Base-by-base conservation (phyloP, 768 basidiomycete species). In the Mycena galopus region DNA sequence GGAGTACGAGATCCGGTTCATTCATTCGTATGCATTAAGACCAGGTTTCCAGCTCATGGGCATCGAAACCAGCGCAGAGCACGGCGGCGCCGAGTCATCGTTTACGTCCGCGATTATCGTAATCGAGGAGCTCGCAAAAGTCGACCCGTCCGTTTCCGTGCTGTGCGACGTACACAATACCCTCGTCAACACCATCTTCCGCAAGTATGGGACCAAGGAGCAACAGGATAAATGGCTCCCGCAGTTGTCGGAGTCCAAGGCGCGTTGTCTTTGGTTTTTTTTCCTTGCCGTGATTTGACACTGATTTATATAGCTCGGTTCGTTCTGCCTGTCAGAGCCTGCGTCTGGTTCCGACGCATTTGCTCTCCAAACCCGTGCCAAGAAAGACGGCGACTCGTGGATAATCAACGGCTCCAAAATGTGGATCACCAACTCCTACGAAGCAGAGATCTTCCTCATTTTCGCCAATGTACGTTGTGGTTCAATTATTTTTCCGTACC, bases 161-260 rank as follows among this genome's bases (percentile, higher is more conserved):
- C 84, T 97, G 81, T 97, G 95, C 75, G 98, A 99, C 79, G 98
- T 99, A 5, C 98, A 99, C 87, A 99, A 99, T 81, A 99, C 98
- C 16, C 91, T 99, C 44, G 95, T 98, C 74, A 97, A 98, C 84
- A 98, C 97, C 39, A 92, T 99, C 75, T 82, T 99, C 76, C 91
- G 97, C 69, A 91, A 90, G 76, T 94, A 98, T 78, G 97, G 92
- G 2, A 93, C 90, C 9, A 87, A 93, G 73, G 93, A 92, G 77
- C 93, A 99, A 78, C 89, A 96, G 80, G 92, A 93, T 68, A 93
- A 93, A 76, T 99, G 94, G 90, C 84, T 99, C 19, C 97, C 98
- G 6, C 87, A 89, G 75, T 90, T 99, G 9, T 83, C 96, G 0
- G 88, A 92, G 77, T 88, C 87, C 33, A 94, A 93, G 88, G 97